These are phyloP conservation scores for Recurvomyces mirabilis DNA, from an alignment of 495 filamentous ascomycete species.

Conservation along the genomic window DNA sequence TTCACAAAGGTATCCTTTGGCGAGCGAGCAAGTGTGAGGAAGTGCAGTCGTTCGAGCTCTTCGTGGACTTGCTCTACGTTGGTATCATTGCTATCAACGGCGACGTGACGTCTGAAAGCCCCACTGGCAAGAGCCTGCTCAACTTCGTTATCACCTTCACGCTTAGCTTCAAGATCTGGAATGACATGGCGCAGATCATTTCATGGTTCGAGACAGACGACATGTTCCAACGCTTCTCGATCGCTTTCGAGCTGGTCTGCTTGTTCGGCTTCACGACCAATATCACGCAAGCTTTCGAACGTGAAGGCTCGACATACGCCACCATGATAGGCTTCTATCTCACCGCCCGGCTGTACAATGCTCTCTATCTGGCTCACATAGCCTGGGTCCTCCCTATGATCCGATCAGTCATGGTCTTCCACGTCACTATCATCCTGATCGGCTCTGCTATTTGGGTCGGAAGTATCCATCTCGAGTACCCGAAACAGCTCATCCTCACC, in stretches of 20 bases:
- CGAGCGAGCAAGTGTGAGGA: conserved; percentile 40
- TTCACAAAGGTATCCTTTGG: conserved; percentile 51
- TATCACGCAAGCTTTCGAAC: conserved; percentile 40
- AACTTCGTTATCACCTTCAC: conserved; percentile 45
- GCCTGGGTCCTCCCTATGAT: conserved; percentile 42
- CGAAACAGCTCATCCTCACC: conserved; percentile 35
- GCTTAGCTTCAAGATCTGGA: conserved; percentile 51
- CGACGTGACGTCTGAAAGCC: conserved; percentile 41
- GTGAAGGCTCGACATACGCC: conserved; percentile 33
- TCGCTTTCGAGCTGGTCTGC: conserved; percentile 45
- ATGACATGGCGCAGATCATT: conserved; percentile 39
- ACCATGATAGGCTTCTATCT: conserved; percentile 47
- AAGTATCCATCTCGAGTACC: conserved; percentile 36
- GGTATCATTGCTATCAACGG: conserved; percentile 52
- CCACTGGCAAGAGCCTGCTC: conserved; percentile 39
- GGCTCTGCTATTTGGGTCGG: conserved; percentile 43
- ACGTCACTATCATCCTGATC: conserved; percentile 30
- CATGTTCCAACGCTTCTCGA: conserved; percentile 40
- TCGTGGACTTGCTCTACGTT: conserved; percentile 43
- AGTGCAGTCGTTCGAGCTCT: conserved; percentile 48
- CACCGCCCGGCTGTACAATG: conserved; percentile 40
- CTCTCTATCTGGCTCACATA: conserved; percentile 33
- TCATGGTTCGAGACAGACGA: conserved; percentile 51
- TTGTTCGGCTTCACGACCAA: conserved; percentile 48
- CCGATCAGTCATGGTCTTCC: conserved; percentile 39